A percentile compares a stretch with the other conserved stretches of the same genome.
Evolutionary conservation across 768 basidiomycete genomes (phyloP).

Genomic region (Glaciozyma martinii): DNA sequence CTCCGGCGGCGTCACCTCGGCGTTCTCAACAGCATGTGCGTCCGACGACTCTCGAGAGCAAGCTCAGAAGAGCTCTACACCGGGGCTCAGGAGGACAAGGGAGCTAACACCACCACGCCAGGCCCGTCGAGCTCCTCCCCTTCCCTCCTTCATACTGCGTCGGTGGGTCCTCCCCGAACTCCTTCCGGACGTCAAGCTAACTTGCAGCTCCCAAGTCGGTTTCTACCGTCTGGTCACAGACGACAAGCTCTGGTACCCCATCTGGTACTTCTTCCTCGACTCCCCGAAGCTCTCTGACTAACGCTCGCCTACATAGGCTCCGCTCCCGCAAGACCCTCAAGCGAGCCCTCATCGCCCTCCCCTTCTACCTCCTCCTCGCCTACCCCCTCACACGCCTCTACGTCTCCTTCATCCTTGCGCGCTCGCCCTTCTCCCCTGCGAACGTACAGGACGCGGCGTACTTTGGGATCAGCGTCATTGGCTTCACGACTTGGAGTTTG

Average conservation of each 20-base stretch:
- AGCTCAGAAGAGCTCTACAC: too few species aligned
- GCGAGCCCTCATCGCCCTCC: neutral
- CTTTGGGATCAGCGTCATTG: slow-evolving; percentile 22
- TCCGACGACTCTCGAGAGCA: too few species aligned
- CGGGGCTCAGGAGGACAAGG: too few species aligned
- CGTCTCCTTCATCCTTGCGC: slow-evolving; percentile 25
- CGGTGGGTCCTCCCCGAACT: slow-evolving; percentile 16
- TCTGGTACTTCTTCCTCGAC: neutral
- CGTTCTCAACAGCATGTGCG: too few species aligned
- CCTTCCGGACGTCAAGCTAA: neutral
- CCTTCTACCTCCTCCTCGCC: slow-evolving; percentile 9
- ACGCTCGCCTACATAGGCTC: slow-evolving; percentile 13
- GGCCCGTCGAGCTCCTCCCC: slow-evolving; percentile 36
- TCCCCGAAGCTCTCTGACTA: neutral
- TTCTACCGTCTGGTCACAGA: neutral
- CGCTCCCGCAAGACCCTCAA: slow-evolving; percentile 7
- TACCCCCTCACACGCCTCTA: slow-evolving; percentile 16
- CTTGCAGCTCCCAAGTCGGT: neutral
- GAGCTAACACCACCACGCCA: too few species aligned
- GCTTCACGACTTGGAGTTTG: slow-evolving; percentile 29
- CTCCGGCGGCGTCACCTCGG: too few species aligned
- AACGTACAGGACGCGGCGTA: slow-evolving; percentile 19
- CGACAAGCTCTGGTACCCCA: slow-evolving; percentile 1
- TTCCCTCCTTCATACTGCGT: slow-evolving; percentile 40
- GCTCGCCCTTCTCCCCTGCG: slow-evolving; percentile 22